Evolutionary conservation across 2,329 filamentous ascomycete genomes (phyloP).

Genomic region (Cylindrodendrum hubeiense): DNA sequence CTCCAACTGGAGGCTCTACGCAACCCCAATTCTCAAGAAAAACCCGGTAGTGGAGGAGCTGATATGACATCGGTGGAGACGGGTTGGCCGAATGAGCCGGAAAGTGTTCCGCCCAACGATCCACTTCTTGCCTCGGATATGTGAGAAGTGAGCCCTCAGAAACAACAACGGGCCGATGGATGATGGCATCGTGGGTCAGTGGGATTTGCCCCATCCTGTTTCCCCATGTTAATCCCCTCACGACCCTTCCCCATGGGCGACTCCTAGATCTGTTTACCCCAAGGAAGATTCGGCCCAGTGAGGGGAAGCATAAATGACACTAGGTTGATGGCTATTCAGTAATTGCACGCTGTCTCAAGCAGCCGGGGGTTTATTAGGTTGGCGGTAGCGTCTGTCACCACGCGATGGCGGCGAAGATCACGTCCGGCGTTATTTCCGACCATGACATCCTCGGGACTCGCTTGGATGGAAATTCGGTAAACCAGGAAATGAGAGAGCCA

Average conservation of each 20-base stretch:
- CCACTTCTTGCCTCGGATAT: constrained; percentile 12
- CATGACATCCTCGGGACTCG: constrained; percentile 32
- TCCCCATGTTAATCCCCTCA: constrained; percentile 30
- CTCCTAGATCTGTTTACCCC: constrained; percentile 22
- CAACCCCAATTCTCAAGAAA: neutral
- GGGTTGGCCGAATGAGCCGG: constrained; percentile 5
- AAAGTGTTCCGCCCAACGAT: constrained; percentile 2
- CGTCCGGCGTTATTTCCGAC: constrained; percentile 35
- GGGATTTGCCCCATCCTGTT: neutral
- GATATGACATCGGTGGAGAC: constrained; percentile 8
- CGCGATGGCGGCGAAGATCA: constrained; percentile 17
- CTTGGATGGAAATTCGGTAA: constrained; percentile 35
- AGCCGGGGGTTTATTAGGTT: neutral
- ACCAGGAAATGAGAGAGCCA: neutral
- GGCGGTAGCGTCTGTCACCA: neutral
- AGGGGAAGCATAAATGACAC: constrained; percentile 37
- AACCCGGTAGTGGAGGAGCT: neutral
- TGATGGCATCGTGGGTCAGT: constrained; percentile 2
- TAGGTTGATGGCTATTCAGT: neutral
- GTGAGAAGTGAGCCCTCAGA: neutral
- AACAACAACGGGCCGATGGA: neutral
- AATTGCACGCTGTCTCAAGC: no score
- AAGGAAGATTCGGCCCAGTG: constrained; percentile 24
- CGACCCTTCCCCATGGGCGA: constrained; percentile 21
- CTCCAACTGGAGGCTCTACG: constrained; percentile 12